These are phyloP conservation scores for Dissophora globulifera DNA, from an alignment of 192 early-diverging fungal genomes.

Conservation along the genomic window DNA sequence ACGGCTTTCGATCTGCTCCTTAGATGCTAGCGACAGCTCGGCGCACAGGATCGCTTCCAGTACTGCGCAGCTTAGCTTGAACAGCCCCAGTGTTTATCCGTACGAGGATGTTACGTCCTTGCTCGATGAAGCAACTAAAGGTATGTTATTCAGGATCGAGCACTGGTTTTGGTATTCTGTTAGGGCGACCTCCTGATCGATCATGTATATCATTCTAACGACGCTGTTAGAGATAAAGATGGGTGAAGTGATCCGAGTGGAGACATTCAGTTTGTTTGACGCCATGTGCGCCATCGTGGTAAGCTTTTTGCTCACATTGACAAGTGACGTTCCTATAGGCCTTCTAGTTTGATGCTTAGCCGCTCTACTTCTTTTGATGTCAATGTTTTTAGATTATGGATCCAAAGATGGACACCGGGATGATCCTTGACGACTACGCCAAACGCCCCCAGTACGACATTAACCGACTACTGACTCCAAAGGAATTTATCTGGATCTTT, in stretches of 20 bases:
- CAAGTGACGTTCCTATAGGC: background rate
- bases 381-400: conserved; percentile 75
- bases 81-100: conserved; percentile 17
- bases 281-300: conserved; percentile 73
- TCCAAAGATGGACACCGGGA: conserved; percentile 72
- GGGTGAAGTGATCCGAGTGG: conserved; percentile 66
- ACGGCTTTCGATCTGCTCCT: too few relatives aligned
- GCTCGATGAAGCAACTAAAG: conserved; percentile 55
- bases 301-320: background rate
- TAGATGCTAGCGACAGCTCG: conserved; percentile 4
- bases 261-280: conserved; percentile 66
- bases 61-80: conserved; percentile 13
- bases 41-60: conserved; percentile 19
- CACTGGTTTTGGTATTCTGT: too few relatives aligned
- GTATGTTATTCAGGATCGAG: conserved; percentile 34
- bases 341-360: too few relatives aligned
- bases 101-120: conserved; percentile 58
- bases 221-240: conserved; percentile 56
- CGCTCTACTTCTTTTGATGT: too few relatives aligned
- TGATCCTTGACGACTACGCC: conserved; percentile 57
- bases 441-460: conserved; percentile 52
- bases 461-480: conserved; percentile 34
- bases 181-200: too few relatives aligned
- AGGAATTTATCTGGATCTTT: conserved; percentile 62
- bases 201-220: too few relatives aligned